Conservation (phyloP, 306 rosid genomes). For the Neltuma alba region DNA sequence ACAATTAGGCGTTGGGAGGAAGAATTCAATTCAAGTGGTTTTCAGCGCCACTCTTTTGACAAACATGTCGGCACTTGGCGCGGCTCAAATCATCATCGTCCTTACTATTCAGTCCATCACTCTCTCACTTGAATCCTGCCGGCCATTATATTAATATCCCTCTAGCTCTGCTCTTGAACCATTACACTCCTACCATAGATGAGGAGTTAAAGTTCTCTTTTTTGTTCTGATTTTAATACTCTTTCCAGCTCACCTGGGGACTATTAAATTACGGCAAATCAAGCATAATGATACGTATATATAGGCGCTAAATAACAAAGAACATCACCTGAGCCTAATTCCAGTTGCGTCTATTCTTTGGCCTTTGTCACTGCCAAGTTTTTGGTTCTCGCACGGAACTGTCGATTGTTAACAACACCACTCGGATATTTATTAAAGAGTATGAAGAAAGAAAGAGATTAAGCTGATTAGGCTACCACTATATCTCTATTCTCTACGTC, state of each 20-base stretch:
- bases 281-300: not conserved
- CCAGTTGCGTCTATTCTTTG: not conserved
- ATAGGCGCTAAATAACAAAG: too few species aligned
- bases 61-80: not conserved
- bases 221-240: not conserved
- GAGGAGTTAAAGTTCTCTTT: not conserved
- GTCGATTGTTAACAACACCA: not conserved
- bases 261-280: not conserved
- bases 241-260: not conserved
- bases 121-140: not conserved
- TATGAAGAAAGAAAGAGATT: not conserved
- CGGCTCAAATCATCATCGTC: not conserved
- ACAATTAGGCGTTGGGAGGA: not conserved
- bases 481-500: constrained; percentile 11
- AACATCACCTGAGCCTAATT: too few species aligned
- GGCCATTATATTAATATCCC: not conserved
- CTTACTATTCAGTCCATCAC: not conserved
- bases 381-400: constrained; percentile 44
- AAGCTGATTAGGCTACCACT: not conserved
- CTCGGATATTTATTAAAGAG: not conserved
- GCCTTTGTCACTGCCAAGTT: not conserved
- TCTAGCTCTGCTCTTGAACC: not conserved
- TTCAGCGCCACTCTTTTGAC: not conserved
- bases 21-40: not conserved
- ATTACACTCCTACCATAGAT: too few species aligned